Conservation (phyloP, 805 yeast genomes). For the Debaryomyces hansenii region DNA sequence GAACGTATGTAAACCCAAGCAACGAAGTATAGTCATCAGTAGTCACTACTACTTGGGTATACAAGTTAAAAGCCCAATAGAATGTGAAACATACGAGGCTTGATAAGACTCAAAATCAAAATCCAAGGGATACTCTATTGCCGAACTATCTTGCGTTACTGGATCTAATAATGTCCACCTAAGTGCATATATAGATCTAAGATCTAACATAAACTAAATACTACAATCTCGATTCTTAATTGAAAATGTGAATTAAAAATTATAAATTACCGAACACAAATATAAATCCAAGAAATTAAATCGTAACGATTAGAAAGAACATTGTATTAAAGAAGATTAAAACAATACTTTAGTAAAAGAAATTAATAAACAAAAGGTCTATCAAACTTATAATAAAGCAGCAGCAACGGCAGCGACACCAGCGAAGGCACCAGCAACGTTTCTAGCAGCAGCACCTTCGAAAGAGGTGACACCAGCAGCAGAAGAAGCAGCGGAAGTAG, state of each 20-base stretch:
- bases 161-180: no score
- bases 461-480: constrained; percentile 27
- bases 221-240: no score
- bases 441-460: constrained; percentile 40
- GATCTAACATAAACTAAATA: no score
- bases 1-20: no score
- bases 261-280: not conserved
- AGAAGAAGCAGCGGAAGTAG: not conserved
- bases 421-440: constrained; percentile 50
- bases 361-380: not conserved
- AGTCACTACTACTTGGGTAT: no score
- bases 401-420: constrained; percentile 53
- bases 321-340: not conserved
- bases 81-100: no score
- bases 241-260: not conserved
- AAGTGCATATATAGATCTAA: no score
- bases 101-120: no score
- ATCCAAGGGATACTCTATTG: no score
- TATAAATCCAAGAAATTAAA: not conserved
- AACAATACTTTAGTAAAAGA: not conserved
- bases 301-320: not conserved
- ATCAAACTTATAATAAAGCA: constrained; percentile 41
- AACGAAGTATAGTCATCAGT: no score
- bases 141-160: no score
- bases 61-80: no score